These are phyloP conservation scores for Leccinum aurantiacum DNA, from an alignment of 768 basidiomycete genomes.

Conservation along the genomic window DNA sequence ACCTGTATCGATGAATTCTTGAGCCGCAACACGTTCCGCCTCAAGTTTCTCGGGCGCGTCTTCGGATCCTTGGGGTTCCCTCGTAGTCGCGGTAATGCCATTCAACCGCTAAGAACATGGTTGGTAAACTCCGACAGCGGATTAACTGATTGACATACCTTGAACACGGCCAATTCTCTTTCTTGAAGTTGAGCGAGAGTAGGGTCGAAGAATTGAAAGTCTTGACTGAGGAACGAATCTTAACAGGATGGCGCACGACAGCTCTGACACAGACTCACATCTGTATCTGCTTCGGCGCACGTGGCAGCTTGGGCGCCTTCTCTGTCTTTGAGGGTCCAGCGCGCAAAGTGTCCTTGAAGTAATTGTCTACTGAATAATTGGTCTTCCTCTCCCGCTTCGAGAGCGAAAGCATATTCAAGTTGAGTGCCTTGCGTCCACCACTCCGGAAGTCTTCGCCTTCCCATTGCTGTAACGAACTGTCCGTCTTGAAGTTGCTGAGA, in stretches of 20 bases:
- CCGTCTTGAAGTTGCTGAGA: slow-evolving; percentile 94
- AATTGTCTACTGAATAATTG: slow-evolving; percentile 93
- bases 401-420: slow-evolving; percentile 77
- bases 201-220: slow-evolving; percentile 95
- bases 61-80: slow-evolving; percentile 66
- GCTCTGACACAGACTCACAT: slow-evolving; percentile 51
- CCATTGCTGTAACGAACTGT: slow-evolving; percentile 90
- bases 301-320: slow-evolving; percentile 79
- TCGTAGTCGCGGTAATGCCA: slow-evolving; percentile 59
- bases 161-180: slow-evolving; percentile 78
- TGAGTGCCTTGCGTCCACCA: slow-evolving; percentile 71
- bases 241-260: not conserved
- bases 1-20: slow-evolving; percentile 89
- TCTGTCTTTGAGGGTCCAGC: slow-evolving; percentile 75
- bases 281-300: slow-evolving; percentile 84
- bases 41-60: slow-evolving; percentile 86
- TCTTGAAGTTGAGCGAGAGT: slow-evolving; percentile 81
- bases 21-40: slow-evolving; percentile 73
- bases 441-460: slow-evolving; percentile 90
- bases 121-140: not conserved
- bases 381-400: slow-evolving; percentile 93
- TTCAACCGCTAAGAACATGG: slow-evolving; percentile 52
- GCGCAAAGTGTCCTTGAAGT: slow-evolving; percentile 91
- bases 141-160: slow-evolving; percentile 39
- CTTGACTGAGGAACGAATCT: slow-evolving; percentile 55